Evolutionary conservation across 768 basidiomycete genomes (phyloP).

Genomic region (Trametes cingulata): DNA sequence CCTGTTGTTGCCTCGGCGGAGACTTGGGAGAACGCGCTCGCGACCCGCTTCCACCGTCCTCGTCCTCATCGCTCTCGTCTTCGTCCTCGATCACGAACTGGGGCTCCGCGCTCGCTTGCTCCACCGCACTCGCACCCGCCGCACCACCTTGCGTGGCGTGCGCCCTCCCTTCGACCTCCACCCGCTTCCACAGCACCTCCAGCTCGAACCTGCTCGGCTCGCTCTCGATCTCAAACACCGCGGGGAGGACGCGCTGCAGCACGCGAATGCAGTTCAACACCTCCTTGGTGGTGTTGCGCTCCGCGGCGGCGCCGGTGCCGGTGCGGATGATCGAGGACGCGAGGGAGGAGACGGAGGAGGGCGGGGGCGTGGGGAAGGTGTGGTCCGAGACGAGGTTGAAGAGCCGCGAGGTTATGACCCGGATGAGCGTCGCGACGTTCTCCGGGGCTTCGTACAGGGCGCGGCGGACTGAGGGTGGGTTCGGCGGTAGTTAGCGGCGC

Average conservation of each 20-base stretch:
- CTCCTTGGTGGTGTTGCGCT: slow-evolving; percentile 75
- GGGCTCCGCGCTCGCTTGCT: slow-evolving; percentile 33
- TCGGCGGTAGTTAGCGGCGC: background rate
- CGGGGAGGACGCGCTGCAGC: slow-evolving; percentile 84
- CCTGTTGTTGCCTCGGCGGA: slow-evolving; percentile 18
- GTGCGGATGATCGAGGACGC: slow-evolving; percentile 71
- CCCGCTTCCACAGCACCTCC: slow-evolving; percentile 81
- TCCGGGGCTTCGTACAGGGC: slow-evolving; percentile 81
- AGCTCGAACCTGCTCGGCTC: slow-evolving; percentile 74
- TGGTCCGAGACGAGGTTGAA: slow-evolving; percentile 79
- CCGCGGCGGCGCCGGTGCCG: slow-evolving; percentile 47
- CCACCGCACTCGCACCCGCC: slow-evolving; percentile 22
- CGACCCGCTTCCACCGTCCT: slow-evolving; percentile 1
- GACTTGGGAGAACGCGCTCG: slow-evolving; percentile 8
- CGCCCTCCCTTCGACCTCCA: slow-evolving; percentile 45
- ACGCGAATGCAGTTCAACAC: slow-evolving; percentile 92
- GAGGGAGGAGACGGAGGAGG: slow-evolving; percentile 61
- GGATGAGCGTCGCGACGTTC: slow-evolving; percentile 82
- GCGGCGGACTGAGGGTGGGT: slow-evolving; percentile 61
- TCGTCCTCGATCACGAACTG: slow-evolving; percentile 94
- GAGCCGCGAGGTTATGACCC: slow-evolving; percentile 64
- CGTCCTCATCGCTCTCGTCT: slow-evolving; percentile 49
- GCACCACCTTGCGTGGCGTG: slow-evolving; percentile 7
- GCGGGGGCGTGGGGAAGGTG: slow-evolving; percentile 67
- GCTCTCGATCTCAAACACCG: slow-evolving; percentile 81